Base-by-base conservation (phyloP, 371 early-diverging fungal genomes). In the Lichtheimia hyalospora region DNA sequence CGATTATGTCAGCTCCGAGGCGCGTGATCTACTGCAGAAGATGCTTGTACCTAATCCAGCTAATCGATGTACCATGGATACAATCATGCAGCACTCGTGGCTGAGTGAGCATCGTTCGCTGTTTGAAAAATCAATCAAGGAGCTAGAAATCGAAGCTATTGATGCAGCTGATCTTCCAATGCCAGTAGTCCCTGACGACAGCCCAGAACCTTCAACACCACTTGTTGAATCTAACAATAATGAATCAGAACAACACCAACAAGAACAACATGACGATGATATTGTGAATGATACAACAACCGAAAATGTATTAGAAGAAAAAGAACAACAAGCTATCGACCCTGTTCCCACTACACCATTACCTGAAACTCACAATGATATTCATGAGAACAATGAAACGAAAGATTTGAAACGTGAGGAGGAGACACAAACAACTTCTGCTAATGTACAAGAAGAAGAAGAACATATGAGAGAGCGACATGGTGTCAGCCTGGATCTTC, bases 21-120 rank as follows among this genome's bases (percentile, higher is more conserved):
- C 96, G 3, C 82, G 90, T 49, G 84, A 89, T 65, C 75, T 99
- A 54, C 73, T 99, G 34, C 83, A 86, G 54, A 84, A 89, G 58
- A 98, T 98, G 89, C 76, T 98, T 27, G 95, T 95, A 8, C 93
- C 94, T 12, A 92, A 96, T 69, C 97, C 97, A 12, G 68, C 79
- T 44, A 83, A 89, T 62, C 75, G 99, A 39, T 93, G 95, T 41
- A 84, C 89, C 16, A 92, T 98, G 81, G 79, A 85, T 51, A 84
- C 89, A 23, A 92, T 98, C 61, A 92, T 92, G 87, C 66, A 71
- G 23, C 96, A 97, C 71, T 75, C 82, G 49, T 95, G 92, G 92
- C 60, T 79, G 12, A 62, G 60, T 46, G 46, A 64, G 4, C 69
- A 79, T 54, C 55, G 56, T 2, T 53, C 68, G 12, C 34, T 79